These are phyloP conservation scores for Orbilia blumenaviensis DNA, from an alignment of 2,329 filamentous ascomycete genomes.

Conservation along the genomic window DNA sequence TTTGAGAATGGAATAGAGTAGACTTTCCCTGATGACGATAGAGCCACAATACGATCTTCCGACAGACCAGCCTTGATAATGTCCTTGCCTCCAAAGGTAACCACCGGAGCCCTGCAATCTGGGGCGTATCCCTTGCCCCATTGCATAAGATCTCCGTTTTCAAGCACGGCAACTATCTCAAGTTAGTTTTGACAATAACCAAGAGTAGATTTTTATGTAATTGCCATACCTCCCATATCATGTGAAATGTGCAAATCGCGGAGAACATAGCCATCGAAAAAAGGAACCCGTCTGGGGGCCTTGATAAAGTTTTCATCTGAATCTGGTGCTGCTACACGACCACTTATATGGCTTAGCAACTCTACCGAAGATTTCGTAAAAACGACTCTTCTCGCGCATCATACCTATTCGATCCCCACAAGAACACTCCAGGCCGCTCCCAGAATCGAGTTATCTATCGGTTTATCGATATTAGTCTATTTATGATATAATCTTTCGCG, in stretches of 20 bases:
- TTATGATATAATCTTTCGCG: neutral
- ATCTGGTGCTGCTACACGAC: slow-evolving; percentile 83
- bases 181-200: neutral
- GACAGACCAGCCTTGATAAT: slow-evolving; percentile 80
- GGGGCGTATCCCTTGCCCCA: slow-evolving; percentile 84
- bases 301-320: slow-evolving; percentile 82
- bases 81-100: slow-evolving; percentile 83
- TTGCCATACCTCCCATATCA: slow-evolving; percentile 73
- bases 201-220: neutral
- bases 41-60: slow-evolving; percentile 80
- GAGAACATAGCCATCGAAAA: slow-evolving; percentile 84
- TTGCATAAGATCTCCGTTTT: slow-evolving; percentile 87
- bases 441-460: slow-evolving; percentile 60
- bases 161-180: slow-evolving; percentile 74
- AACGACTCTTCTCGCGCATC: too few relatives aligned
- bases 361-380: neutral
- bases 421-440: slow-evolving; percentile 86
- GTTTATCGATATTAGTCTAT: neutral
- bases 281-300: slow-evolving; percentile 77
- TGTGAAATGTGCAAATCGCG: slow-evolving; percentile 86
- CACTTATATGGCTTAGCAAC: slow-evolving; percentile 61
- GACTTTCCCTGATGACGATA: slow-evolving; percentile 77
- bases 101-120: slow-evolving; percentile 70
- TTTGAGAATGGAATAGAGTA: slow-evolving; percentile 85
- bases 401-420: slow-evolving; percentile 82